Conservation (phyloP, 1,139 yeast species). For the Zygoascus sp. region DNA sequence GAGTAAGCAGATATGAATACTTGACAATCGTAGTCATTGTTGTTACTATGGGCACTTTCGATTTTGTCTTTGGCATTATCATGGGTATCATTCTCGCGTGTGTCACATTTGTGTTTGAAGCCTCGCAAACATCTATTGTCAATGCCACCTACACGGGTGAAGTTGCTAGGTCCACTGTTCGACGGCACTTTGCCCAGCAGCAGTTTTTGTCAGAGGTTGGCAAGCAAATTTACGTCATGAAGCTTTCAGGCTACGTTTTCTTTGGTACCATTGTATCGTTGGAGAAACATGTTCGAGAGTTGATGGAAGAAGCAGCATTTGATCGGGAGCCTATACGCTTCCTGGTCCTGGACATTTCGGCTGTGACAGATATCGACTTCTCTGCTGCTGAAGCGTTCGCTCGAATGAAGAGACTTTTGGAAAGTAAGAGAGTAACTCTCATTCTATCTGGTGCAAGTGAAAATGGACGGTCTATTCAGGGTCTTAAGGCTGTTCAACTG, state of each 20-base stretch:
- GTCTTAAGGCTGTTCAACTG: constrained; percentile 25
- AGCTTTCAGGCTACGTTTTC: constrained; percentile 81
- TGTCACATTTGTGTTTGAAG: constrained; percentile 84
- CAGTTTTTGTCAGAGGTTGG: constrained; percentile 83
- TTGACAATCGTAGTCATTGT: constrained; percentile 79
- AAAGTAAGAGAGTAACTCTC: constrained; percentile 64
- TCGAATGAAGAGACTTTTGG: constrained; percentile 72
- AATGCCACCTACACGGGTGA: constrained; percentile 81
- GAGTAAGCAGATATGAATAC: constrained; percentile 73
- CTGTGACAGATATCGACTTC: constrained; percentile 80
- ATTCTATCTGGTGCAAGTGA: constrained; percentile 76
- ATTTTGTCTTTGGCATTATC: constrained; percentile 86
- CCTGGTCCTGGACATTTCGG: constrained; percentile 77
- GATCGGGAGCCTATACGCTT: constrained; percentile 60
- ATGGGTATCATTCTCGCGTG: constrained; percentile 91
- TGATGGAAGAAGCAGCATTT: constrained; percentile 50
- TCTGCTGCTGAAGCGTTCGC: constrained; percentile 96
- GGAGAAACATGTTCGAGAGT: constrained; percentile 64
- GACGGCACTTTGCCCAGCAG: constrained; percentile 86
- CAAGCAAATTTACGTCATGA: constrained; percentile 81
- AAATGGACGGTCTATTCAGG: constrained; percentile 46
- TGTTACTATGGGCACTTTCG: constrained; percentile 91
- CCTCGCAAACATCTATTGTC: constrained; percentile 79
- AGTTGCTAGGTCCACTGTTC: constrained; percentile 86
- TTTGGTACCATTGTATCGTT: constrained; percentile 94